Evolutionary conservation across 2,329 filamentous ascomycete species (phyloP).

Genomic region (Aspergillus tamarii): DNA sequence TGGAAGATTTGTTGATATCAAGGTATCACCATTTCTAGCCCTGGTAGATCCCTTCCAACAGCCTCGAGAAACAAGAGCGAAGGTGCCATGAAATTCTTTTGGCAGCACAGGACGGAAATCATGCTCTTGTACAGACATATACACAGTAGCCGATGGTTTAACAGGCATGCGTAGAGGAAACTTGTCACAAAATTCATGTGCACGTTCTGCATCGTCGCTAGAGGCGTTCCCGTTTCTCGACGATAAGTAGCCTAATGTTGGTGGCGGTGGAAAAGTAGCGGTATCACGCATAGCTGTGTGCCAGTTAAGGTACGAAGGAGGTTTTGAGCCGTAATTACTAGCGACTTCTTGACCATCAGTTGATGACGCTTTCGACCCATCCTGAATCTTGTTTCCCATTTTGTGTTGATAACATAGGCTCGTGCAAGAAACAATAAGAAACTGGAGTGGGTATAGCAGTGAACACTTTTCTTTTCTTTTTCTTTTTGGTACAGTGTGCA

Average conservation of each 20-base stretch:
- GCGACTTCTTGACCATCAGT: slow-evolving; percentile 16
- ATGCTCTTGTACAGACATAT: slow-evolving; percentile 46
- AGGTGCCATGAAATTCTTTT: slow-evolving; percentile 44
- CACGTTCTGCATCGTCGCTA: slow-evolving; percentile 56
- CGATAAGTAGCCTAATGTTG: slow-evolving; percentile 55
- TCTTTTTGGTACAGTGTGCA: not conserved
- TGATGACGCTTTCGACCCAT: slow-evolving; percentile 13
- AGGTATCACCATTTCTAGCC: slow-evolving; percentile 51
- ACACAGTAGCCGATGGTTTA: slow-evolving; percentile 46
- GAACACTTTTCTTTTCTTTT: too few relatives aligned
- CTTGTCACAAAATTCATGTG: slow-evolving; percentile 57
- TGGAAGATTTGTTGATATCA: slow-evolving; percentile 58
- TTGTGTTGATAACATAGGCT: not conserved
- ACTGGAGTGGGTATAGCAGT: too few relatives aligned
- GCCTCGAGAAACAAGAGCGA: slow-evolving; percentile 40
- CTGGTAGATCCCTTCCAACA: slow-evolving; percentile 51
- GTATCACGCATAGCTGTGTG: slow-evolving; percentile 61
- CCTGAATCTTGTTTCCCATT: slow-evolving; percentile 7
- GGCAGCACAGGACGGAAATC: slow-evolving; percentile 52
- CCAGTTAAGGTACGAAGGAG: slow-evolving; percentile 66
- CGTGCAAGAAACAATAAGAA: not conserved
- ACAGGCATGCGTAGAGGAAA: slow-evolving; percentile 57
- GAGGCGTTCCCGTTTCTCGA: slow-evolving; percentile 63
- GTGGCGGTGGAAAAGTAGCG: slow-evolving; percentile 62
- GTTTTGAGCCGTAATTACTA: slow-evolving; percentile 29